Evolutionary conservation across 345 rosid genomes (phyloP), one percentile per base, ranked within the genome.

Genomic region (Garcia nutans): DNA sequence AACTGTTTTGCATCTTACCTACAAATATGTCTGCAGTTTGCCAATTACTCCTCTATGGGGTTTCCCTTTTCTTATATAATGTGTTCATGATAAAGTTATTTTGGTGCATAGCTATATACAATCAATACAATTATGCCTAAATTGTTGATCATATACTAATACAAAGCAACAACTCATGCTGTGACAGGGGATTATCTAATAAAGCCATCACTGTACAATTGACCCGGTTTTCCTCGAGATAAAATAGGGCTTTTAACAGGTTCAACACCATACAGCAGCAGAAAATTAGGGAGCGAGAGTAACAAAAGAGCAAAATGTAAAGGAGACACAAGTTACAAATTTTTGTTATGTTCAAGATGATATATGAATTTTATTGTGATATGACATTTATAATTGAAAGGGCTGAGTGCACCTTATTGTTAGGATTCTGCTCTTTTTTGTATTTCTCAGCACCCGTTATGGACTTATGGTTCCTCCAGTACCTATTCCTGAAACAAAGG

Each of bases 381-480:
- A 37, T 44, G 57, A 68, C 62, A 8, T 54, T 28, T 31, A 33
- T 10, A 67, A 61, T 33, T 33, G 16, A 24, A 57, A 72, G 24
- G 57, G 56, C 26, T 37, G 41, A 68, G 45, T 12, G 3, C 28
- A 92, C 98, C 92, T 89, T 94, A 24, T 92, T 79, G 65, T 89
- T 70, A 0, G 97, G 87, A 69, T 92, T 91, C 56, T 90, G 90
- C 79, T 92, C 98, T 78, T 88, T 94, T 8, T 92, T 90, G 82
- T 84, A 92, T 78, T 89, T 94, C 22, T 97, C 98, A 6, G 84
- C 86, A 76, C 98, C 97, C 19, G 98, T n/a, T n/a, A n/a, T n/a
- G n/a, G n/a, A n/a, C n/a, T 91, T 50, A 92, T 84, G 70, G 97
- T 94, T 76, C 98, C 98, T 28, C 98, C 98, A 57, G 98, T 94